Evolutionary conservation across 108 stramenopile species (phyloP), one percentile per base, ranked within the genome.

Genomic region (Thalassiosira profunda): DNA sequence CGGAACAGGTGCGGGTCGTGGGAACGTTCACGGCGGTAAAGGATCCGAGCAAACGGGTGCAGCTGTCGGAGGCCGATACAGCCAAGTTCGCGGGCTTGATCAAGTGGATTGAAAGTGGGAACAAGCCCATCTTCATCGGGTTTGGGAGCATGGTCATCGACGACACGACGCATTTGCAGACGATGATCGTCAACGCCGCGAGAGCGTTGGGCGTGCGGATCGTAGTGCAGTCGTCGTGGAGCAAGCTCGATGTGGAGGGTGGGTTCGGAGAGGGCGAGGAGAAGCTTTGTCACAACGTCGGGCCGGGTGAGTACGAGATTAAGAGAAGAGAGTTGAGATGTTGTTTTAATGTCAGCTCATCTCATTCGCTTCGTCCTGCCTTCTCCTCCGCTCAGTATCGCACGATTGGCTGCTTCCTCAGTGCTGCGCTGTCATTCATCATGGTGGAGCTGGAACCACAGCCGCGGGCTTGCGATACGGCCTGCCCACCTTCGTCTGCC

Each of bases 371-470:
- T n/a, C n/a, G n/a, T n/a, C n/a, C n/a, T n/a, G n/a, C n/a, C n/a
- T n/a, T n/a, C n/a, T n/a, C n/a, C n/a, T n/a, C n/a, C n/a, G n/a
- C n/a, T n/a, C n/a, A n/a, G n/a, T n/a, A 23, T 84, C 90, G 24
- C 89, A 94, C 59, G 94, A 89, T 70, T 88, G 84, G 82, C 59
- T 92, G 11, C 75, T 95, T 25, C 85, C 86, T 21, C 86, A 70
- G 37, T 81, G 78, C 42, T 80, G 76, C 66, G 89, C 80, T 23
- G 87, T 95, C 31, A 76, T 89, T 45, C 94, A 95, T 72, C 94
- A 95, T 66, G 94, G 70, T 70, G 94, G 94, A 26, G 94, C 94
- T 5, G 94, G 94, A 29, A 95, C 94, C 23, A 86, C 84, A 1
- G 87, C 90, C 8, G 85, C 88, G 1, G 94, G 87, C 10, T 57